Conservation (phyloP, 495 filamentous ascomycete species). For the Neurospora terricola region DNA sequence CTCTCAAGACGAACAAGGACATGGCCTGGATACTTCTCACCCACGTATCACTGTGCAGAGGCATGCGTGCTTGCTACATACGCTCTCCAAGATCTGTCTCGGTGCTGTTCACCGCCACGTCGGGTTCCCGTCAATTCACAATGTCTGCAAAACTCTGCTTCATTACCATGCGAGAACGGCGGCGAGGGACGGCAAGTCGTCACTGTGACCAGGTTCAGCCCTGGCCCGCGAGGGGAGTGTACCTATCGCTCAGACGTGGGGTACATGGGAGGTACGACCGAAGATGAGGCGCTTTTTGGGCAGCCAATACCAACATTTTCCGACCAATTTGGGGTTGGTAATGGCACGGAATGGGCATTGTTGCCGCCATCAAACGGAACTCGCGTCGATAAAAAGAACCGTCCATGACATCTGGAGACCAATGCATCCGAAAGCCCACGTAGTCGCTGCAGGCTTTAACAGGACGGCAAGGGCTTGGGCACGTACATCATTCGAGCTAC, state of each 20-base stretch:
- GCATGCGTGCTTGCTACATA: constrained; percentile 24
- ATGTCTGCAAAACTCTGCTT: constrained; percentile 12
- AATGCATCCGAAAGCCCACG: background rate
- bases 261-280: constrained; percentile 8
- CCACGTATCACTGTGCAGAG: constrained; percentile 13
- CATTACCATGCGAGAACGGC: background rate
- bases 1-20: constrained; percentile 18
- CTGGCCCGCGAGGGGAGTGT: constrained; percentile 8
- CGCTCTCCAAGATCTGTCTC: constrained; percentile 20
- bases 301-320: background rate
- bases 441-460: background rate
- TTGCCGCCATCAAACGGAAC: constrained; percentile 1
- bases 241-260: constrained; percentile 13
- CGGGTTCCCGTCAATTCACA: constrained; percentile 19
- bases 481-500: background rate
- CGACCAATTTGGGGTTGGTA: background rate
- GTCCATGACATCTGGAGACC: background rate
- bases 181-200: constrained; percentile 18
- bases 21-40: constrained; percentile 20
- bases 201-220: constrained; percentile 15
- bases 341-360: background rate
- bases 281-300: constrained; percentile 7
- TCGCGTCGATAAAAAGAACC: background rate
- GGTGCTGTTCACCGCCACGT: constrained; percentile 28
- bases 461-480: background rate